phyloP scores from a whole-genome alignment of 805 yeast species.

The Candida stauntonica region DNA sequence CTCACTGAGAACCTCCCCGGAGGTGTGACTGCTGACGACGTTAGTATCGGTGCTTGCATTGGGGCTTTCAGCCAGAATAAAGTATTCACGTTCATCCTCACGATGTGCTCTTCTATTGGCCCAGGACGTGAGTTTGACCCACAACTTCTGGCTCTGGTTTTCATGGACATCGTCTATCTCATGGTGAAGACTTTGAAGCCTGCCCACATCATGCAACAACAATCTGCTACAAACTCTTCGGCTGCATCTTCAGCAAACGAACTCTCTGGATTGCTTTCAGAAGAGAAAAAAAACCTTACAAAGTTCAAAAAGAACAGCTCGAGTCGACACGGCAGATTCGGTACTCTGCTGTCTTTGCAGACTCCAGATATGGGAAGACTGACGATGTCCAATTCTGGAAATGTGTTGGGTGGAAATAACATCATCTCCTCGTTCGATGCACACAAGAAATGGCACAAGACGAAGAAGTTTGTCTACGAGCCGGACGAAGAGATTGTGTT shows the following conservation, averaged over 20 bases:
- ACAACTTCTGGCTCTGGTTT: constrained; percentile 52
- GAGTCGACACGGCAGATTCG: constrained; percentile 86
- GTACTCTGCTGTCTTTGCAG: constrained; percentile 73
- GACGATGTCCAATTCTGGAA: constrained; percentile 72
- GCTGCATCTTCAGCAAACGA: constrained; percentile 9
- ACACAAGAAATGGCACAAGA: constrained; percentile 59
- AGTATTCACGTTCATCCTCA: constrained; percentile 68
- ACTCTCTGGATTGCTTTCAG: constrained; percentile 42
- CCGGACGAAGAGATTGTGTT: constrained; percentile 27
- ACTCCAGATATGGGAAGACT: constrained; percentile 54
- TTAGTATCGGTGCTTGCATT: constrained; percentile 57
- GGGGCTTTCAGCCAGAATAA: constrained; percentile 59
- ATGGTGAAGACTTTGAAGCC: constrained; percentile 54
- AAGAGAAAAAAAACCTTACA: constrained; percentile 54
- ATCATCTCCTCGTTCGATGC: constrained; percentile 63
- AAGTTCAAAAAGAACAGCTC: constrained; percentile 47
- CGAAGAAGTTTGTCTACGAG: constrained; percentile 27
- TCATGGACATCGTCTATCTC: constrained; percentile 67
- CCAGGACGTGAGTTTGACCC: constrained; percentile 49
- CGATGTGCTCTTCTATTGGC: constrained; percentile 63
- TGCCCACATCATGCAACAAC: constrained; percentile 14
- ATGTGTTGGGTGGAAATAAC: constrained; percentile 43
- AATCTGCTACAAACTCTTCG: not conserved
- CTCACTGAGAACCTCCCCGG: constrained; percentile 43
- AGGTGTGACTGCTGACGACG: constrained; percentile 59